Evolutionary conservation across 2,329 filamentous ascomycete species (phyloP), one percentile per base, ranked within the genome.

Genomic region (Zymoseptoria brevis): DNA sequence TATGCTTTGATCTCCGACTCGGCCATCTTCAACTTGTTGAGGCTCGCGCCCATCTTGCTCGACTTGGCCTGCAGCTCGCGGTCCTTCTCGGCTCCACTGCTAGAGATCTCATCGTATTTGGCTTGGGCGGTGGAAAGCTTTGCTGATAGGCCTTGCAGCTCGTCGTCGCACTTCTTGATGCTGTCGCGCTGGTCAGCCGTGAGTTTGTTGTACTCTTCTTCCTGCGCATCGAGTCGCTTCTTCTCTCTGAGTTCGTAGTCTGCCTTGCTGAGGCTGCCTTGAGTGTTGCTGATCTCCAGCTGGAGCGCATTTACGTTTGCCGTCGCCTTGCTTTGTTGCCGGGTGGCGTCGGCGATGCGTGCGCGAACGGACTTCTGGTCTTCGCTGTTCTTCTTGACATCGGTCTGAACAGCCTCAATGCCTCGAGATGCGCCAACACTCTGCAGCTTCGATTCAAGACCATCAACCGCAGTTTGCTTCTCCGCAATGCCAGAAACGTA

Each of bases 201-300:
- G 50, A 87, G 82, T 8, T 83, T 83, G 68, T 86, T 90, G 65
- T 89, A 81, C 58, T 88, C 83, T 60, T 90, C 84, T 30, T 97
- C 84, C 62, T 91, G 88, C 49, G 78, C 77, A 62, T 84, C 79
- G 21, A 96, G 78, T 50, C 83, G 81, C 48, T 82, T 81, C 76
- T 92, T 96, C 74, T 89, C 90, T 71, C 95, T 90, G 24, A 97
- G 79, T 67, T 92, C 86, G 60, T 87, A 86, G 53, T 82, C 80
- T 1, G 88, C 84, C 56, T 82, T 83, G 66, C 81, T 86, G 55
- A 96, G 80, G 64, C 88, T 88, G 69, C 87, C 87, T 61, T 82
- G 84, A 49, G 89, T 77, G 73, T 95, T 88, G 68, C 88, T 87
- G 60, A 86, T 81, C 69, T 94, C 86, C 4, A 94, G 79, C 73